These are phyloP conservation scores for Hordeum vulgare DNA, from an alignment of 176 grass and related monocot species.

Conservation along the genomic window MorexV3_pseudomolecules_assembly NC_058524.1:521559336-521559835, in stretches of 20 bases:
- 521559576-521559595: not conserved
- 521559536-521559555: not conserved
- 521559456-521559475: not conserved
- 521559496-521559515: not conserved
- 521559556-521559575: not conserved
- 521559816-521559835: not conserved
- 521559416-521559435: not conserved
- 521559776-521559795: slow-evolving; percentile 80
- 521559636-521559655: slow-evolving; percentile 30
- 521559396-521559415: too few species aligned
- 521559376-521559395: too few species aligned
- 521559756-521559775: slow-evolving; percentile 75
- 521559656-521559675: slow-evolving; percentile 61
- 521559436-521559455: not conserved
- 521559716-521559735: slow-evolving; percentile 73
- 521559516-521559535: not conserved
- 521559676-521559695: slow-evolving; percentile 71
- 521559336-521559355: too few species aligned
- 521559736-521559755: slow-evolving; percentile 83
- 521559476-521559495: not conserved
- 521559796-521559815: too few species aligned
- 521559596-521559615: not conserved
- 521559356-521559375: too few species aligned
- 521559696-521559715: slow-evolving; percentile 83
- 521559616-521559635: not conserved